Evolutionary conservation across 345 rosid genomes (phyloP), one percentile per base, ranked within the genome.

Genomic region (Citrus hindsii): DNA sequence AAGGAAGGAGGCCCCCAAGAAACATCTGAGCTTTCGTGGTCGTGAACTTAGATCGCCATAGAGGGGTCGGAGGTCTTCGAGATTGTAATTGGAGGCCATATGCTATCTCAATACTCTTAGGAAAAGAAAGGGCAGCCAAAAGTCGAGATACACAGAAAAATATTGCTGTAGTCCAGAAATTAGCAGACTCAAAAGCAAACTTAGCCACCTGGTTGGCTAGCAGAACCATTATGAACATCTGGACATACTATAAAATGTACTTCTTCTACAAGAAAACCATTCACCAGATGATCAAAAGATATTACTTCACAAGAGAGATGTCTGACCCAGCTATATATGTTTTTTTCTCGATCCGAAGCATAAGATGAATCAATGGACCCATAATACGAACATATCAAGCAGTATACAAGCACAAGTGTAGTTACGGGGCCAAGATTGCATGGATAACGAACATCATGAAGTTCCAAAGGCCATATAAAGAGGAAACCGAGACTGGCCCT

Each of bases 1-100:
- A 71, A 48, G 75, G 63, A 22, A 71, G 4, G 75, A 71, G 37
- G 6, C 75, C 75, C 62, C 74, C 30, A 53, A 53, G 24, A 27
- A 71, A 71, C 75, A 71, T 53, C 46, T 71, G 62, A 28, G 13
- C 42, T 28, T 27, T n/a, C 32, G 21, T 53, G 25, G 24, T 71
- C 25, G 30, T 53, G 6, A 27, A 53, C 63, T 24, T 9, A 19
- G 62, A 19, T 28, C 16, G 25, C 38, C 37, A 5, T 33, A 3
- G 6, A 51, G 25, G 40, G 30, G 6, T 46, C 12, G 18, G 24
- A 9, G 7, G 21, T 40, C 14, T 25, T 24, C 13, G 53, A 38
- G 56, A 22, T 10, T 4, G 9, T 24, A 16, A 25, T 10, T 25
- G 6, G 59, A 25, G 53, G n/a, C 9, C 14, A 53, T 51, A 19